Evolutionary conservation across 176 grass and related monocot genomes (phyloP).

Genomic region (Triticum turgidum): DNA sequence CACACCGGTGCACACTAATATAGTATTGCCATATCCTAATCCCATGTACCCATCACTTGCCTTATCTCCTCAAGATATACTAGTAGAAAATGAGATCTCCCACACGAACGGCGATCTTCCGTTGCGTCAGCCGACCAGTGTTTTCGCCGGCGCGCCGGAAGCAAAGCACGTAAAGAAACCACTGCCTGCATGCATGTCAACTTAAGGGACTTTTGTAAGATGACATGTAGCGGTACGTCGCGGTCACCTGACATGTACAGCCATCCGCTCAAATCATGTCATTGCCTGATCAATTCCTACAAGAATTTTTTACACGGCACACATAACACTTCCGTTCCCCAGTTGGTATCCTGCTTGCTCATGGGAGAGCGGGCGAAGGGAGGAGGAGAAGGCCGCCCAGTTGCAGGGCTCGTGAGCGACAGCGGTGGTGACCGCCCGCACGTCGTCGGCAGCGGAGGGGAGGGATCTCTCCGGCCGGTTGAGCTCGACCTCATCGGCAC

Average conservation of each 20-base stretch:
- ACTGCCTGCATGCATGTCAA: background rate
- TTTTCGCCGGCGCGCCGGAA: background rate
- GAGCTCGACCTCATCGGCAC: slow-evolving; percentile 52
- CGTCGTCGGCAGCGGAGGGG: background rate
- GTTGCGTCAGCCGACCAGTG: slow-evolving; percentile 20
- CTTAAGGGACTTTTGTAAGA: background rate
- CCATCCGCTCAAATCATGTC: background rate
- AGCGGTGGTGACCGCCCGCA: background rate
- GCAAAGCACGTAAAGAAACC: slow-evolving; percentile 10
- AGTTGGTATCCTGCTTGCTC: background rate
- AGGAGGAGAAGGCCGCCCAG: background rate
- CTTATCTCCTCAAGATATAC: background rate
- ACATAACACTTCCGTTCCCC: background rate
- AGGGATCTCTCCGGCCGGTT: background rate
- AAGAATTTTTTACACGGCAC: background rate
- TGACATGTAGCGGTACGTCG: slow-evolving; percentile 7
- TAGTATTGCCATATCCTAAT: background rate
- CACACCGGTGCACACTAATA: background rate
- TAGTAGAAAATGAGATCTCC: background rate
- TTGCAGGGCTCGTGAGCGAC: background rate
- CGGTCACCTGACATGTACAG: slow-evolving; percentile 22
- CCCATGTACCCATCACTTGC: background rate
- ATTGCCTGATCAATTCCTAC: background rate
- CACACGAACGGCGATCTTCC: slow-evolving; percentile 33
- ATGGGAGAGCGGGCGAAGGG: slow-evolving; percentile 11